A percentile compares a stretch with the other conserved stretches of the same genome.
Conservation (phyloP, 257 asterid genomes). For the Solanum ahanhuiri region DNA sequence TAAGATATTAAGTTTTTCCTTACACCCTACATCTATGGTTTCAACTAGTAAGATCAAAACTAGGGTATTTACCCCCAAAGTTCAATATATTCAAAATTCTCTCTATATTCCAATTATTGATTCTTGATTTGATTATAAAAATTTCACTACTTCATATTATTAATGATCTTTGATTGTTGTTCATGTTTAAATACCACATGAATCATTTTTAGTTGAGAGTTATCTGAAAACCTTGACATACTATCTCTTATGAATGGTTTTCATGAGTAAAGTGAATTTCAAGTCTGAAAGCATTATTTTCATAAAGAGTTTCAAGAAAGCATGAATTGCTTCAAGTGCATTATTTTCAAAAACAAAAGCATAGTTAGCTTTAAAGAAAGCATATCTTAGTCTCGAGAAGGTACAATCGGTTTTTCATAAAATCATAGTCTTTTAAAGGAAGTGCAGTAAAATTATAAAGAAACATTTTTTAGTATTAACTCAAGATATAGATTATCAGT, state of each 20-base stretch:
- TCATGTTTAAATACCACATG: neutral
- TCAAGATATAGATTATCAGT: neutral
- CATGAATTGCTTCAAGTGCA: neutral
- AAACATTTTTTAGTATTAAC: neutral
- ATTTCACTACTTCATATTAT: neutral
- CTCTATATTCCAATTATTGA: neutral
- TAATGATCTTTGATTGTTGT: neutral
- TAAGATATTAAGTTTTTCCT: neutral
- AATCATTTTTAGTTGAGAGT: neutral
- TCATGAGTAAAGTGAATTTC: neutral
- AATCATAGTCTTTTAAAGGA: neutral
- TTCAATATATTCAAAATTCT: too few species aligned
- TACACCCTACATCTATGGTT: neutral
- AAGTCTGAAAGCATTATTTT: too few species aligned
- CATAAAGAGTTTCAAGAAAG: neutral
- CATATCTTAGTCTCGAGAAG: neutral
- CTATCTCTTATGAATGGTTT: neutral
- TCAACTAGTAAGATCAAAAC: neutral
- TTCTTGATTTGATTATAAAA: neutral
- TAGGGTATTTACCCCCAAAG: neutral
- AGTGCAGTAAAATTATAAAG: neutral
- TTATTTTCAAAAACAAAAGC: too few species aligned
- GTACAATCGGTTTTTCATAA: neutral
- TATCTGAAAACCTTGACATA: neutral
- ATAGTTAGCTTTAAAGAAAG: too few species aligned